These are phyloP conservation scores for Metarhizium guizhouense DNA, from an alignment of 2,329 filamentous ascomycete species.

Conservation along the genomic window DNA sequence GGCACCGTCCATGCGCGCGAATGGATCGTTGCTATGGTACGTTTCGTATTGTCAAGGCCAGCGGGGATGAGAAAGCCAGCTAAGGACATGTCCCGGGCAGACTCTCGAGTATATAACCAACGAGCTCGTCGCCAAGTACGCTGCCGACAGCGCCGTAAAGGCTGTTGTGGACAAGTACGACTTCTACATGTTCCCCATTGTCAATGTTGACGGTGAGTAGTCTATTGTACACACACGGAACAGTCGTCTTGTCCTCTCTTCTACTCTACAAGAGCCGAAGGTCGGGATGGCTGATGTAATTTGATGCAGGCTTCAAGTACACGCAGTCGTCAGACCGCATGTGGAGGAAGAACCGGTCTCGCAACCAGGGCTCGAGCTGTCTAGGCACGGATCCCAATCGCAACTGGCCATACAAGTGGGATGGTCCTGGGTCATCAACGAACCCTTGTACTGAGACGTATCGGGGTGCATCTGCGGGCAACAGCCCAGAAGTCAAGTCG, in stretches of 20 bases:
- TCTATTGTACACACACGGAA: neutral
- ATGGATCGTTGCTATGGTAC: slow-evolving; percentile 48
- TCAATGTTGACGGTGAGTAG: slow-evolving; percentile 48
- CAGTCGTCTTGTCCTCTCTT: neutral
- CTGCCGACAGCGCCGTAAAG: slow-evolving; percentile 25
- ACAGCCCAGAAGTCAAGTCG: slow-evolving; percentile 42
- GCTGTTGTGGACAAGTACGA: slow-evolving; percentile 52
- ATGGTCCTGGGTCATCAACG: slow-evolving; percentile 36
- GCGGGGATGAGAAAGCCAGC: fast-evolving
- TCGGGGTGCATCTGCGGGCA: slow-evolving; percentile 31
- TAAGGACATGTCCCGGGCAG: slow-evolving; percentile 11
- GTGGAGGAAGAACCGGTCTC: slow-evolving; percentile 53
- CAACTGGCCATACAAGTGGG: slow-evolving; percentile 51
- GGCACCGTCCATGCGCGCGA: slow-evolving; percentile 51
- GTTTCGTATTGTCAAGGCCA: neutral
- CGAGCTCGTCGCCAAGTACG: slow-evolving; percentile 38
- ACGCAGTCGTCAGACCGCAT: slow-evolving; percentile 46
- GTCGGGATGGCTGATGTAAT: neutral
- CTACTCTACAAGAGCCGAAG: neutral
- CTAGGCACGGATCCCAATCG: slow-evolving; percentile 49
- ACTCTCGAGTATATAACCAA: slow-evolving; percentile 44
- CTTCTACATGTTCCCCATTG: slow-evolving; percentile 55
- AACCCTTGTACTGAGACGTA: slow-evolving; percentile 43
- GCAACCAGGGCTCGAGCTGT: slow-evolving; percentile 29
- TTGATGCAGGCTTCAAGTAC: slow-evolving; percentile 45